Base-by-base conservation (phyloP, 345 rosid genomes). In the Salix exigua region DNA sequence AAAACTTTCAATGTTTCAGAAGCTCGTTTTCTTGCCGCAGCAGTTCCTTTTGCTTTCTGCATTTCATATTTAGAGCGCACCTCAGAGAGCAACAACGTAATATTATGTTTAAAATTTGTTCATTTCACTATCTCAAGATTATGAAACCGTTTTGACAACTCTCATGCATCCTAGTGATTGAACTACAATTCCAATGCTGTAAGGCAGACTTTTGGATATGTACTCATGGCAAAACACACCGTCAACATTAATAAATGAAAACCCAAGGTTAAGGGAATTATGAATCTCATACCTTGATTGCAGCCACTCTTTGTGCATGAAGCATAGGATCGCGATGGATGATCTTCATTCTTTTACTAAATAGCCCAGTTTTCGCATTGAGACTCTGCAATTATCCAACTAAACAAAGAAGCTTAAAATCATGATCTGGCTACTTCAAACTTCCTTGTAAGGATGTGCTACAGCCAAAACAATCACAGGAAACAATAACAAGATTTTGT, bases 281-380 rank as follows among this genome's bases (percentile, higher is more conserved):
- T 19, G 9, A 5, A 44, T 38, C 11, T 63, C 82, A 72, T 46
- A 94, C 99, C 99, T 91, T 92, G 66, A 95, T 95, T 17, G 97
- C 92, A 87, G 97, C 97, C 77, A 90, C 92, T 78, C 97, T 85
- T 76, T 92, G 94, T 13, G 97, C 99, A 74, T 82, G 95, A 81
- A 92, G 97, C 40, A 63, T 86, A 2, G 97, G 97, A 84, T 95
- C 88, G 44, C 91, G 79, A 78, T 95, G 99, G 77, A 93, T 90
- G 61, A 94, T 86, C 89, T 90, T 91, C 97, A 95, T 95, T 75
- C 96, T 87, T 62, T 91, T 95, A 73, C 92, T 93, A 82, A 95
- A 89, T 35, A 93, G 82, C 79, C 97, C 99, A 60, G 97, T 95
- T 87, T 91, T 92, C 74, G 96, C 99, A 85, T 95, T 95, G 38